These are phyloP conservation scores for Gracilaria gracilis DNA, from an alignment of 23 red algal genomes.

Conservation along the genomic window DNA sequence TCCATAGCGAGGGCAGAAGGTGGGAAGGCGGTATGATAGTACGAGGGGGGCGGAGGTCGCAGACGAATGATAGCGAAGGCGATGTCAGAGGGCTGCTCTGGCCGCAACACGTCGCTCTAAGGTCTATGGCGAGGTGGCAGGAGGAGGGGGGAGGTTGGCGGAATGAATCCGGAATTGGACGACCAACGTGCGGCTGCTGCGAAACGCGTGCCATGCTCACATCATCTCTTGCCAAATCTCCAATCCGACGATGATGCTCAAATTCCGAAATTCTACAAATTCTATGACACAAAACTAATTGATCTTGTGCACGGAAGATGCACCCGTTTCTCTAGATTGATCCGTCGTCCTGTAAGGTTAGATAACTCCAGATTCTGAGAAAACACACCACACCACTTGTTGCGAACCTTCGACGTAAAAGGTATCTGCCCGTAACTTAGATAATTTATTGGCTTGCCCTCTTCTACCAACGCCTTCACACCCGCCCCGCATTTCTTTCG, in stretches of 20 bases:
- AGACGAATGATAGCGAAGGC: neutral
- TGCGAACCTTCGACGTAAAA: too few species aligned
- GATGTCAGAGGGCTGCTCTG: neutral
- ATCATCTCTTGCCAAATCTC: slow-evolving; percentile 2
- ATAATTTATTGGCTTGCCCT: too few species aligned
- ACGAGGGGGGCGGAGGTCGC: too few species aligned
- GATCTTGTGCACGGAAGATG: neutral
- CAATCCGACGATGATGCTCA: neutral
- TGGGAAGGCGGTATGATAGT: neutral
- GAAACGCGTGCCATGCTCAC: neutral
- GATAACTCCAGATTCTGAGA: too few species aligned
- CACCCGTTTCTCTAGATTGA: slow-evolving; percentile 2
- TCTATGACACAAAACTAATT: neutral
- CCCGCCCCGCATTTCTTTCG: too few species aligned
- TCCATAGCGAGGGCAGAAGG: neutral
- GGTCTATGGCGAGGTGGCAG: neutral
- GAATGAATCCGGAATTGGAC: neutral
- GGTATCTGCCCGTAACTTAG: too few species aligned
- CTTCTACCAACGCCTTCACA: too few species aligned
- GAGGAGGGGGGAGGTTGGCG: neutral
- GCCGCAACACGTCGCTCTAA: neutral
- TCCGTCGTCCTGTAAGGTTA: neutral
- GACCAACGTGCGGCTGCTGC: neutral
- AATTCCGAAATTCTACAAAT: neutral
- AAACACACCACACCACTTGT: too few species aligned